phyloP scores from a whole-genome alignment of 257 asterid species.

The Scutellaria baicalensis region DNA sequence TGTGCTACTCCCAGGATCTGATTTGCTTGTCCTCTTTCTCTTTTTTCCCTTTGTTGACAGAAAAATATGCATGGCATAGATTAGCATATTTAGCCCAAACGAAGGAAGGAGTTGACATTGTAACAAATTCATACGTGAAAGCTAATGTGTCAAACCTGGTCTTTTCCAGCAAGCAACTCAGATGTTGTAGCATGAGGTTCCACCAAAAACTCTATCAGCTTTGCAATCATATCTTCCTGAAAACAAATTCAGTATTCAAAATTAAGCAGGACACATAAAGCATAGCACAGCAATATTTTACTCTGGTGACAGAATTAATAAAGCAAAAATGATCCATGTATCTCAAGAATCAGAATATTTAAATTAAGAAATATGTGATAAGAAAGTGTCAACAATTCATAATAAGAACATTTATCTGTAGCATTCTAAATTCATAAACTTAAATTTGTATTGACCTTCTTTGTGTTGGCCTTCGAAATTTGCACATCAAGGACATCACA shows the following conservation, averaged over 20 bases:
- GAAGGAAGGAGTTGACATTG: neutral
- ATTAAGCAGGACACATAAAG: neutral
- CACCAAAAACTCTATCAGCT: conserved; percentile 74
- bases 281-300: neutral
- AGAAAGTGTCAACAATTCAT: neutral
- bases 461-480: conserved; percentile 47
- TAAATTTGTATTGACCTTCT: conserved; percentile 51
- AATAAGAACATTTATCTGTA: too few relatives aligned
- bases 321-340: neutral
- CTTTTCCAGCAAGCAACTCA: conserved; percentile 72
- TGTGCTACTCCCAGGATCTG: conserved; percentile 44
- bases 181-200: conserved; percentile 77
- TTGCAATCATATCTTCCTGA: conserved; percentile 81
- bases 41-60: conserved; percentile 66
- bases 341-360: conserved; percentile 9
- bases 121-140: neutral
- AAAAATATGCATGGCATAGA: neutral
- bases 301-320: neutral
- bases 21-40: conserved; percentile 60
- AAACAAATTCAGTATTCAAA: neutral
- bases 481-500: conserved; percentile 81
- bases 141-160: conserved; percentile 45
- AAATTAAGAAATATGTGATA: neutral
- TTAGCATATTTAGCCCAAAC: conserved; percentile 6
- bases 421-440: neutral